Base-by-base conservation (phyloP, 176 grass and related monocot genomes). In the Oryza meyeriana region DNA sequence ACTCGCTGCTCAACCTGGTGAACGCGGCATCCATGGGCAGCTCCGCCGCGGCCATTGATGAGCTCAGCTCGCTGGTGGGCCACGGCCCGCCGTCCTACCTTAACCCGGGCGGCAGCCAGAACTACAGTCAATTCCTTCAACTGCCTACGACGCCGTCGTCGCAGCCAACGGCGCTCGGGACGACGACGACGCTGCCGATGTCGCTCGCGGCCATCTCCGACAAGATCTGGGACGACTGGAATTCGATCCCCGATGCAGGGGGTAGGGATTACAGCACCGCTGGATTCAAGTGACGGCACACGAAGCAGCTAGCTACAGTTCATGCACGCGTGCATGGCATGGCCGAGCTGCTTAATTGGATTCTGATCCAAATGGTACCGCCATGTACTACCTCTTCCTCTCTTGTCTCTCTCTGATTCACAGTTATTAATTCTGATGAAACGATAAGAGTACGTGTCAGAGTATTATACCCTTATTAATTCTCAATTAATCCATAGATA, bases 161-260 rank as follows among this genome's bases (percentile, higher is more conserved):
- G 68, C 86, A 89, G 10, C 59, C 81, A 36, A 61, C 69, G n/a
- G 77, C 80, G 11, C 74, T 88, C 58, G 87, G 55, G 26, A 45
- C 42, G 42, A 42, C 41, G 41, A 13, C 41, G 41, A 61, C 87
- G 38, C 55, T 89, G 75, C 86, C 90, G n/a, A 55, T 91, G 76
- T 80, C 92, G 7, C 74, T 93, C 74, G 74, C 89, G 0, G 44
- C 90, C 64, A 75, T 93, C 83, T 89, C 95, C 8, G 92, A 98
- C 83, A 94, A 89, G 86, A 94, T 98, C 61, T 98, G 92, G 95
- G 95, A 94, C 34, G 95, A 94, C 34, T 98, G 95, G 95, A 98
- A 86, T 24, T 64, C 81, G 69, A 68, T 93, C 33, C 85, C 87
- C 16, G 91, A 94, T 59, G 57, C 78, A 17, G 79, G 17, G 17